These are phyloP conservation scores for Fusarium fracticaudum DNA, from an alignment of 2,329 filamentous ascomycete species.

Conservation along the genomic window DNA sequence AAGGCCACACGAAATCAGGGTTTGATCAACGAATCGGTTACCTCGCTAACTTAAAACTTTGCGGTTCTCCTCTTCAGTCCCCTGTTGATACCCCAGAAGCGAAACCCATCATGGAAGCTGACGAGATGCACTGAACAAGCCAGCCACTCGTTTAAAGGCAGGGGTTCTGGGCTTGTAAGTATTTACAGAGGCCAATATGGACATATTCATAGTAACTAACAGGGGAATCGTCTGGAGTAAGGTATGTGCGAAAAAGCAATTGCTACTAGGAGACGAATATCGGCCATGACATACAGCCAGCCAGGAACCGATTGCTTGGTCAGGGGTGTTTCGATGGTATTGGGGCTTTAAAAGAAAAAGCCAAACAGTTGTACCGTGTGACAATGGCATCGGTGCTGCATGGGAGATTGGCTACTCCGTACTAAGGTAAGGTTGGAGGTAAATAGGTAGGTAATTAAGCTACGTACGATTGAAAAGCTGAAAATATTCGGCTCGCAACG, in stretches of 20 bases:
- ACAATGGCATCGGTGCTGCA: slow-evolving; percentile 10
- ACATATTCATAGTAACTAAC: neutral
- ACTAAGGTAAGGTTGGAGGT: neutral
- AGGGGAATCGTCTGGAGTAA: neutral
- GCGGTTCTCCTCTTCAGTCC: neutral
- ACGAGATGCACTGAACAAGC: neutral
- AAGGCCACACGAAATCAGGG: neutral
- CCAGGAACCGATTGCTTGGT: slow-evolving; percentile 25
- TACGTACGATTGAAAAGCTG: neutral
- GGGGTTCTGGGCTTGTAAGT: neutral
- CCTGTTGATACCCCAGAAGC: slow-evolving; percentile 7
- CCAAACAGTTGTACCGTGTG: slow-evolving; percentile 12
- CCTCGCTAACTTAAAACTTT: neutral
- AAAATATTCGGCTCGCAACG: neutral
- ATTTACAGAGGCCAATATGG: neutral
- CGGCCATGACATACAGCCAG: slow-evolving; percentile 16
- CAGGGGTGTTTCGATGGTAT: neutral
- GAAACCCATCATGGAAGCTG: slow-evolving; percentile 7
- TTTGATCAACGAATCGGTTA: neutral
- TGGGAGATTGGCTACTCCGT: neutral
- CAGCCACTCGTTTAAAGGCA: neutral
- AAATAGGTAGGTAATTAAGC: neutral
- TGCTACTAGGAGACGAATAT: neutral
- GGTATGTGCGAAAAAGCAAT: neutral
- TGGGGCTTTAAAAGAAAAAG: neutral